Evolutionary conservation across 495 filamentous ascomycete genomes (phyloP).

Genomic region (Amorphotheca resinae): DNA sequence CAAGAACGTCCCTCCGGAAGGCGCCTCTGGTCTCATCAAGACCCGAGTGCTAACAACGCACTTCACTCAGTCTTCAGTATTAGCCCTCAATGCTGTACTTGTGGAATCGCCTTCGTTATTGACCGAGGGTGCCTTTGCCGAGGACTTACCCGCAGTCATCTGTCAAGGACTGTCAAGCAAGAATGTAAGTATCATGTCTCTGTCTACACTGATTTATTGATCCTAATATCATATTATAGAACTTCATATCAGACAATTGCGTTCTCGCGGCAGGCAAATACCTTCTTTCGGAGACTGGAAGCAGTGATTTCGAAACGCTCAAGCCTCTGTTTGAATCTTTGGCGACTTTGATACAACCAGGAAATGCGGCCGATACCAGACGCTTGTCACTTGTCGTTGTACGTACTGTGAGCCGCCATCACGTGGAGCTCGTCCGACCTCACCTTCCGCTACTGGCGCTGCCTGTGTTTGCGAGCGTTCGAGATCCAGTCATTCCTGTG

Average conservation of each 20-base stretch:
- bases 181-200: slow-evolving; percentile 39
- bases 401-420: slow-evolving; percentile 65
- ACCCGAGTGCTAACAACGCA: slow-evolving; percentile 63
- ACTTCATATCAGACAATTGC: slow-evolving; percentile 76
- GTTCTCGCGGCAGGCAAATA: slow-evolving; percentile 95
- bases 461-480: slow-evolving; percentile 78
- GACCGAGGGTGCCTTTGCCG: slow-evolving; percentile 45
- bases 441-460: slow-evolving; percentile 68
- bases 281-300: slow-evolving; percentile 52
- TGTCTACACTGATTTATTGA: slow-evolving; percentile 2
- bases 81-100: slow-evolving; percentile 81
- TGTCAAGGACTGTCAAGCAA: slow-evolving; percentile 67
- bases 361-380: slow-evolving; percentile 66
- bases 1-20: slow-evolving; percentile 60
- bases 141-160: slow-evolving; percentile 62
- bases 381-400: slow-evolving; percentile 81
- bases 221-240: slow-evolving; percentile 32
- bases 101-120: slow-evolving; percentile 62
- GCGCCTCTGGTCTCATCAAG: slow-evolving; percentile 60
- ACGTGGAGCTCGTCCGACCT: slow-evolving; percentile 63
- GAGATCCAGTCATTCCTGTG: slow-evolving; percentile 89
- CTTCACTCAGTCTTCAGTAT: slow-evolving; percentile 51
- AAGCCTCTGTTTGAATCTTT: slow-evolving; percentile 71
- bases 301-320: slow-evolving; percentile 49
- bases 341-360: slow-evolving; percentile 59